Conservation (phyloP, 257 asterid species). For the Penstemon barbatus region DNA sequence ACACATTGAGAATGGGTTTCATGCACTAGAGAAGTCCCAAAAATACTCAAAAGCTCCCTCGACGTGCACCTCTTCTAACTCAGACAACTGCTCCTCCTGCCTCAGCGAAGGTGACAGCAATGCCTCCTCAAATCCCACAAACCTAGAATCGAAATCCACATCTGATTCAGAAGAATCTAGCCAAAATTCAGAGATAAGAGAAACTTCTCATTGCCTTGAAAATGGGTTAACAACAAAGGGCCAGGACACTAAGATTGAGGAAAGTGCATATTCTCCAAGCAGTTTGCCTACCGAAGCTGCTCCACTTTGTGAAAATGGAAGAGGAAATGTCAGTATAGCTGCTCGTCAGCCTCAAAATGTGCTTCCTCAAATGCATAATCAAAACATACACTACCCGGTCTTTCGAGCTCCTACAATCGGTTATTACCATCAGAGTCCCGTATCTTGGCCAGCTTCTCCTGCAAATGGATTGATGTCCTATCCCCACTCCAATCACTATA, state of each 20-base stretch:
- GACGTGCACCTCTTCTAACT: constrained; percentile 57
- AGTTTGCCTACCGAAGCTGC: constrained; percentile 39
- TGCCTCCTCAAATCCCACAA: constrained; percentile 58
- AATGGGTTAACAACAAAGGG: constrained; percentile 33
- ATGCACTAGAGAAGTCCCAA: constrained; percentile 36
- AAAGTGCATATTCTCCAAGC: constrained; percentile 30
- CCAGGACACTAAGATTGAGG: constrained; percentile 35
- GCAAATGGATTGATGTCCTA: constrained; percentile 64
- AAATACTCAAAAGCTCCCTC: constrained; percentile 47
- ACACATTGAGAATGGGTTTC: constrained; percentile 30
- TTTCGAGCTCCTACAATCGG: constrained; percentile 71
- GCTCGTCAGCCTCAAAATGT: constrained; percentile 48
- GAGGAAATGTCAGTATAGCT: constrained; percentile 39
- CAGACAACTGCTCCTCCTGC: constrained; percentile 82
- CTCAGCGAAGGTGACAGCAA: constrained; percentile 89
- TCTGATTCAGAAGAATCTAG: constrained; percentile 85
- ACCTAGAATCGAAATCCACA: constrained; percentile 65
- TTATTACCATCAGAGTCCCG: constrained; percentile 73
- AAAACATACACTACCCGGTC: constrained; percentile 59
- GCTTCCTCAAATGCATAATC: constrained; percentile 63
- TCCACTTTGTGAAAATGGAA: constrained; percentile 43
- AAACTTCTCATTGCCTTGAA: constrained; percentile 41
- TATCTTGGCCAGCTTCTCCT: constrained; percentile 65
- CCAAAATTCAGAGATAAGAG: constrained; percentile 68
- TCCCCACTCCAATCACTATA: constrained; percentile 69